These are phyloP conservation scores for Tricholoma terreum DNA, from an alignment of 768 basidiomycete species.

Conservation along the genomic window DNA sequence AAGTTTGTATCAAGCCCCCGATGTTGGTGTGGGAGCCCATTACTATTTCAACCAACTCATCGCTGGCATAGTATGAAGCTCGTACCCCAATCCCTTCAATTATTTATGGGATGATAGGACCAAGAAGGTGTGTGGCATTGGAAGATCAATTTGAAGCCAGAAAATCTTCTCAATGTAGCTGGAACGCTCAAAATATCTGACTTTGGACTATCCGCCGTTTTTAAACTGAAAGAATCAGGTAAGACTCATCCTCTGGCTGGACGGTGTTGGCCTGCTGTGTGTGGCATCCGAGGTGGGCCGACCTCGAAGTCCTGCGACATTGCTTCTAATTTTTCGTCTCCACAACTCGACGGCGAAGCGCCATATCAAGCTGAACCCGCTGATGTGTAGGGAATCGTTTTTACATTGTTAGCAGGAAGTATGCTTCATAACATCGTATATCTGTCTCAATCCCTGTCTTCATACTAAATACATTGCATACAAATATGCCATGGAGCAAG, in stretches of 20 bases:
- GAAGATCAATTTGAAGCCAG: slow-evolving; percentile 96
- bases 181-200: slow-evolving; percentile 92
- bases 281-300: slow-evolving; percentile 86
- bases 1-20: slow-evolving; percentile 61
- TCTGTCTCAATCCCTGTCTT: neutral
- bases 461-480: neutral
- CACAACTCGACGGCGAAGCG: slow-evolving; percentile 58
- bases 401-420: slow-evolving; percentile 90
- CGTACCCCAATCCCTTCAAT: neutral
- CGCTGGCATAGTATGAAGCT: slow-evolving; percentile 67
- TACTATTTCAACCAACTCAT: slow-evolving; percentile 86
- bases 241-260: slow-evolving; percentile 75
- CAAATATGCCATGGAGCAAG: slow-evolving; percentile 98
- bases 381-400: slow-evolving; percentile 96
- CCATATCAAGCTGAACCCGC: slow-evolving; percentile 90
- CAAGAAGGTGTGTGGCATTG: slow-evolving; percentile 94
- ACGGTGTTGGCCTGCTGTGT: slow-evolving; percentile 90
- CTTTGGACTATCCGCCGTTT: slow-evolving; percentile 92
- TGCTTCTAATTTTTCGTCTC: neutral
- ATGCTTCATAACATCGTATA: no score
- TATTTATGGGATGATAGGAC: slow-evolving; percentile 39
- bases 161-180: slow-evolving; percentile 83
- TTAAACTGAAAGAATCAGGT: slow-evolving; percentile 76
- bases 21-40: slow-evolving; percentile 85
- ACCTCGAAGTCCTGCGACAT: neutral